Conservation (phyloP, 306 rosid species). For the Prunus armeniaca region DNA sequence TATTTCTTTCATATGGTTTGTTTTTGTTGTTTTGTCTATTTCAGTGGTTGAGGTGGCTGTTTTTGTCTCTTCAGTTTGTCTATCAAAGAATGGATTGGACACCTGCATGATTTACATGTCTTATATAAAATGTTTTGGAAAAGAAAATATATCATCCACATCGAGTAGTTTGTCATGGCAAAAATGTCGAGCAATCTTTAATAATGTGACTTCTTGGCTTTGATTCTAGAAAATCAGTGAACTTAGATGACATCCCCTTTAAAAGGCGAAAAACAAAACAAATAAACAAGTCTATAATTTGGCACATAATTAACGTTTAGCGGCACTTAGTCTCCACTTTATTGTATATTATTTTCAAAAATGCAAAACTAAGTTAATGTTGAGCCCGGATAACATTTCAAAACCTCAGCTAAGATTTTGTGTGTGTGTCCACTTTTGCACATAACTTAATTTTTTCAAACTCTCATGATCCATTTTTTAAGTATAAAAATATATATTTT, state of each 20-base stretch:
- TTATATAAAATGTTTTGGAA: not conserved
- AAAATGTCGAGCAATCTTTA: not conserved
- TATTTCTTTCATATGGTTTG: not conserved
- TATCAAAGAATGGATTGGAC: conserved; percentile 41
- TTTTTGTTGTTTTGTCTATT: conserved; percentile 50
- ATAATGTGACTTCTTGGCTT: conserved; percentile 8
- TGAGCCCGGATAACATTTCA: not conserved
- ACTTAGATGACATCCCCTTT: too few species aligned
- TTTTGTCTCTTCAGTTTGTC: conserved; percentile 10
- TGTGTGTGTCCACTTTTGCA: too few species aligned
- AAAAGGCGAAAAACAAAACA: too few species aligned
- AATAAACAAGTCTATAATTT: too few species aligned
- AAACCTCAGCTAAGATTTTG: too few species aligned
- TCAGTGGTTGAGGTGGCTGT: conserved; percentile 49
- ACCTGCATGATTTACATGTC: conserved; percentile 35
- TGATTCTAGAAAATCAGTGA: conserved; percentile 10
- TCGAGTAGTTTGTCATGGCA: not conserved
- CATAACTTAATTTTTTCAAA: too few species aligned
- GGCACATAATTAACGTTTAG: too few species aligned
- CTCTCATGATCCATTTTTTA: too few species aligned
- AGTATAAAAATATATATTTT: too few species aligned
- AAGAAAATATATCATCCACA: not conserved
- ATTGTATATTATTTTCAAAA: too few species aligned
- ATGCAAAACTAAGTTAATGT: too few species aligned
- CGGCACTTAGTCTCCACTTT: too few species aligned